Conservation (phyloP, 2,329 filamentous ascomycete genomes). For the Xylariaceae sp. region DNA sequence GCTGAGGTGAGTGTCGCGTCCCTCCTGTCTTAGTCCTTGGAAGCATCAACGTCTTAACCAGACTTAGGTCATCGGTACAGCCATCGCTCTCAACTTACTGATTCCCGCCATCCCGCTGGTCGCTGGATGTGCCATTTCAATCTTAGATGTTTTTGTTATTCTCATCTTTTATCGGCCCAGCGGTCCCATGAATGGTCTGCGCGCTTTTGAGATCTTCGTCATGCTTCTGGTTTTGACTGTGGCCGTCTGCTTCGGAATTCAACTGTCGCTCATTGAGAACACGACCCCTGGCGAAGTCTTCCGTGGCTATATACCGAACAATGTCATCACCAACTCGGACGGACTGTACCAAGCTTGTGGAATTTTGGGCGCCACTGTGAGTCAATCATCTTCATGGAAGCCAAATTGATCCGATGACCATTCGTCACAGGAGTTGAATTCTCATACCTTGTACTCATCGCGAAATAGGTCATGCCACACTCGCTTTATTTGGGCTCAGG, state of each 20-base stretch:
- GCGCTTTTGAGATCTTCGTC: slow-evolving; percentile 62
- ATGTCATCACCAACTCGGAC: slow-evolving; percentile 50
- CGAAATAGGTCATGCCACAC: slow-evolving; percentile 36
- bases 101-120: slow-evolving; percentile 60
- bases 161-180: slow-evolving; percentile 60
- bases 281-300: slow-evolving; percentile 56
- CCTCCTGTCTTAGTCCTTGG: no score
- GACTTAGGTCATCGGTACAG: slow-evolving; percentile 59
- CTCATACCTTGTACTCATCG: slow-evolving; percentile 12
- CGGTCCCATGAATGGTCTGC: slow-evolving; percentile 53
- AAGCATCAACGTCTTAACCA: slow-evolving; percentile 10
- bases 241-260: slow-evolving; percentile 65
- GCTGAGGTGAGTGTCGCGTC: slow-evolving; percentile 47
- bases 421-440: background rate
- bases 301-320: slow-evolving; percentile 59
- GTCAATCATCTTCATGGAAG: slow-evolving; percentile 4
- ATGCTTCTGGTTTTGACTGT: slow-evolving; percentile 60
- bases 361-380: slow-evolving; percentile 66
- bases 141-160: slow-evolving; percentile 62
- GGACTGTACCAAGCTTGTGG: slow-evolving; percentile 67
- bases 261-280: slow-evolving; percentile 56
- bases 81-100: slow-evolving; percentile 63
- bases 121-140: slow-evolving; percentile 63
- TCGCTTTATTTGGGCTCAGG: slow-evolving; percentile 61
- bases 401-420: background rate